phyloP scores from a whole-genome alignment of 202 grass and related monocot species.

The Setaria italica region DNA sequence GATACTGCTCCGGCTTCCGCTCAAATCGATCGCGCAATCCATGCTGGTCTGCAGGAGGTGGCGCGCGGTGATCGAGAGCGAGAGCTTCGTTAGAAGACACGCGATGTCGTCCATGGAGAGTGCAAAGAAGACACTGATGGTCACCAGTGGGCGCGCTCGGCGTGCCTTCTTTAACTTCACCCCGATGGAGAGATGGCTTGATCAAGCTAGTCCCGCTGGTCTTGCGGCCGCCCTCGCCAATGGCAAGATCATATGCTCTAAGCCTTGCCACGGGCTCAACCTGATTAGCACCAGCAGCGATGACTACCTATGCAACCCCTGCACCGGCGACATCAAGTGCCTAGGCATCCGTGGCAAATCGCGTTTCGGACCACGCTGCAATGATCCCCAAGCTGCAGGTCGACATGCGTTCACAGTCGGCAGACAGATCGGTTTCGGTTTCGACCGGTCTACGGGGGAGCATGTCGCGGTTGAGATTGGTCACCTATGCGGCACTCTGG shows the following conservation, averaged over 20 bases:
- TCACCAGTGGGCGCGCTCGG: neutral
- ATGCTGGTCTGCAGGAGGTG: constrained; percentile 22
- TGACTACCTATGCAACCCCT: constrained; percentile 24
- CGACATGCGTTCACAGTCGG: neutral
- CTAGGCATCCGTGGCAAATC: neutral
- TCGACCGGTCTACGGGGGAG: constrained; percentile 24
- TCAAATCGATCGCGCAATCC: neutral
- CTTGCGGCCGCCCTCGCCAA: too few species aligned
- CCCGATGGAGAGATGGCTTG: neutral
- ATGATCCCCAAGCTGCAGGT: too few species aligned
- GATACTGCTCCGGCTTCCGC: constrained; percentile 28
- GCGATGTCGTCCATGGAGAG: neutral
- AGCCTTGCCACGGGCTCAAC: constrained; percentile 41
- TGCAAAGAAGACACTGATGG: neutral
- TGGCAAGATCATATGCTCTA: constrained; percentile 26
- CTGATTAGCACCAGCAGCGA: constrained; percentile 17
- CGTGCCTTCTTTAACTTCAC: constrained; percentile 1
- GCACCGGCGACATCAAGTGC: constrained; percentile 12
- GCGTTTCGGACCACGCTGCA: too few species aligned
- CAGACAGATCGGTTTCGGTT: neutral
- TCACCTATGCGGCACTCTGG: neutral
- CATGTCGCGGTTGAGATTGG: constrained; percentile 38
- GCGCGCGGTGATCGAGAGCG: constrained; percentile 12
- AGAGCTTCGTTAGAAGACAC: neutral
- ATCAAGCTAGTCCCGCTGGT: neutral